Base-by-base conservation (phyloP, 2,329 filamentous ascomycete species). In the Zymoseptoria passerinii region DNA sequence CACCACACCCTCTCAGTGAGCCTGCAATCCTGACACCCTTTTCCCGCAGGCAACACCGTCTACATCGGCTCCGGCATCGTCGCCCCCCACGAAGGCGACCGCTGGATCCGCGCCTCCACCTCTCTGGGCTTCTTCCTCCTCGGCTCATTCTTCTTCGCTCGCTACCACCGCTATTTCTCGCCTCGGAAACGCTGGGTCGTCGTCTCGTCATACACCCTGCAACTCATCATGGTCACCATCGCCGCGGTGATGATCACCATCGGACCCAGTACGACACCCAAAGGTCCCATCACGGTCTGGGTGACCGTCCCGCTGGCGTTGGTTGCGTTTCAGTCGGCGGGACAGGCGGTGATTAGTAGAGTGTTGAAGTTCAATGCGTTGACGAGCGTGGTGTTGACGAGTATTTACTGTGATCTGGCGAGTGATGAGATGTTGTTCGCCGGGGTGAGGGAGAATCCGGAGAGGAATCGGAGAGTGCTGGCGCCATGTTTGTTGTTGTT, bases 351-450 rank as follows among this genome's bases (percentile, higher is more conserved):
- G n/a, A 83, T 83, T 0, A 89, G 86, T 66, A 76, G 88, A 3
- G 84, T 87, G 0, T 73, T 92, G 60, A 81, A 84, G 66, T 87
- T 85, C 68, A 85, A 84, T 58, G 83, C 85, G 1, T 75, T 92
- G 19, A 91, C 88, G 0, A 90, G 86, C 61, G 88, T 91, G 16
- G 89, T 92, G 2, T 73, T 94, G 59, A 92, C 89, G 1, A 90
- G 87, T 69, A 85, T 89, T 61, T 92, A 92, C 75, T 91, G 88
- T 69, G 89, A 92, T 70, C 69, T 92, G 19, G 90, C 90, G 65
- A 87, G 85, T 1, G 87, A 90, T 66, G 74, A 78, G 8, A 75
- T 77, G 8, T 61, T 84, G n/a, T 71, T 82, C 4, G 62, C 70
- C 0, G 69, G 66, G 1, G 60, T 75, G 1, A 60, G 71, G 10